Percentiles rank a stretch among this genome's conserved stretches.
Conservation (phyloP, 2,329 filamentous ascomycete species). For the Fragosphaeria purpurea region DNA sequence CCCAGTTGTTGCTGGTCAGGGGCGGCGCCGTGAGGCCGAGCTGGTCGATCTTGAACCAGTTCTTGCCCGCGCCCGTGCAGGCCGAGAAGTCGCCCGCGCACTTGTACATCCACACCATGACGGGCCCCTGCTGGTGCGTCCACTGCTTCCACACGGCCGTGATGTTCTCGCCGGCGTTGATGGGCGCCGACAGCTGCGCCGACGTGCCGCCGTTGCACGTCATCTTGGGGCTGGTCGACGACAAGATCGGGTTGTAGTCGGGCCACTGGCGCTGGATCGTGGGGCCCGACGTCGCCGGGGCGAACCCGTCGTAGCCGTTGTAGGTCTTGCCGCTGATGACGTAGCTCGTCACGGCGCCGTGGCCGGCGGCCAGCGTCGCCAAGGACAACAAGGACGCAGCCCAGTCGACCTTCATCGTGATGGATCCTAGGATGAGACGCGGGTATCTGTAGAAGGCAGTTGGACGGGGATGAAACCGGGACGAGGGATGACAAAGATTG, state of each 20-base stretch:
- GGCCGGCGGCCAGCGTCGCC: conserved; percentile 21
- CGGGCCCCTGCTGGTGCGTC: conserved; percentile 49
- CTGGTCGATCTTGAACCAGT: conserved; percentile 52
- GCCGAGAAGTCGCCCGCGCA: conserved; percentile 37
- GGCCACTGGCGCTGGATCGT: conserved; percentile 46
- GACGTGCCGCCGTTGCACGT: conserved; percentile 45
- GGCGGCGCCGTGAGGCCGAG: conserved; percentile 24
- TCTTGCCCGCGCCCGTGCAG: conserved; percentile 40
- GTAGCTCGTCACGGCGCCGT: conserved; percentile 24
- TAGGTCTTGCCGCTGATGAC: conserved; percentile 18
- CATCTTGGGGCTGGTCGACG: conserved; percentile 36
- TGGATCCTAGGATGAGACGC: too few relatives aligned
- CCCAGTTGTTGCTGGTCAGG: conserved; percentile 28
- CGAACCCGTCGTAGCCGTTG: conserved; percentile 35
- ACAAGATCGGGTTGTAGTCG: conserved; percentile 44
- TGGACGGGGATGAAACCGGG: too few relatives aligned
- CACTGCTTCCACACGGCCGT: conserved; percentile 45
- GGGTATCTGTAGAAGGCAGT: too few relatives aligned
- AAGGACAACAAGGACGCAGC: conserved; percentile 1
- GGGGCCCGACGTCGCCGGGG: conserved; percentile 34
- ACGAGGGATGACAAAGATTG: too few relatives aligned
- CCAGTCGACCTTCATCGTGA: too few relatives aligned
- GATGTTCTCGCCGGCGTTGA: conserved; percentile 37
- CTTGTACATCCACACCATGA: conserved; percentile 48
- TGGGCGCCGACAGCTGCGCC: conserved; percentile 31